phyloP scores from a whole-genome alignment of 176 grass and related monocot species.

The Triticum urartu region DNA sequence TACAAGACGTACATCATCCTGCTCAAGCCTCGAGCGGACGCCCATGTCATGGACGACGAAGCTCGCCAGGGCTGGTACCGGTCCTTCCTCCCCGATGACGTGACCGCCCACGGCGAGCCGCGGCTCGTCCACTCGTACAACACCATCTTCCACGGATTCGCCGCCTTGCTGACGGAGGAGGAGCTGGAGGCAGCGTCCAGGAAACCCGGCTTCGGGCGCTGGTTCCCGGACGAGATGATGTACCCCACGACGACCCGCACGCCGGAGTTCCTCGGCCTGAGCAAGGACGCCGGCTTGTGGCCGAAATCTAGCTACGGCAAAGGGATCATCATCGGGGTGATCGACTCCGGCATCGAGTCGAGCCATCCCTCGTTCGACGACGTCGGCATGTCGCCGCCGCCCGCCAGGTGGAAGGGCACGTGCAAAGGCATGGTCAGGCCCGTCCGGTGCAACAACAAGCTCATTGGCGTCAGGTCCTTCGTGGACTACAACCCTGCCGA shows the following conservation, averaged over 20 bases:
- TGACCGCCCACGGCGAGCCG: neutral
- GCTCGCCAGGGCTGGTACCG: neutral
- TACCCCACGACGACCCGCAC: neutral
- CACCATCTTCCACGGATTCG: neutral
- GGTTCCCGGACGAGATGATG: neutral
- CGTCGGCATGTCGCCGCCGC: neutral
- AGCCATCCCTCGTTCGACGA: neutral
- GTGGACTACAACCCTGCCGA: neutral
- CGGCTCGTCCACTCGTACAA: neutral
- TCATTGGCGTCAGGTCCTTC: neutral
- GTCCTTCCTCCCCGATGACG: neutral
- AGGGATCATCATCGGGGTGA: too few relatives aligned
- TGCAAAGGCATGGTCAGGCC: neutral
- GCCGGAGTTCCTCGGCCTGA: neutral
- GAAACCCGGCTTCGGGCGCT: neutral
- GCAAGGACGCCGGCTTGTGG: neutral
- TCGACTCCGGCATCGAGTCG: neutral
- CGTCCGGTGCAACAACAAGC: neutral
- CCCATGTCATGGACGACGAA: too few relatives aligned
- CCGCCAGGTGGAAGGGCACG: neutral
- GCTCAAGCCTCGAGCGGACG: too few relatives aligned
- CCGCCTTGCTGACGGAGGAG: neutral
- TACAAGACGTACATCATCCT: neutral
- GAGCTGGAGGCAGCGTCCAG: neutral
- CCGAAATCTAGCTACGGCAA: neutral